These are phyloP conservation scores for Olyra latifolia DNA, from an alignment of 176 grass and related monocot genomes.

Conservation along the genomic window DNA sequence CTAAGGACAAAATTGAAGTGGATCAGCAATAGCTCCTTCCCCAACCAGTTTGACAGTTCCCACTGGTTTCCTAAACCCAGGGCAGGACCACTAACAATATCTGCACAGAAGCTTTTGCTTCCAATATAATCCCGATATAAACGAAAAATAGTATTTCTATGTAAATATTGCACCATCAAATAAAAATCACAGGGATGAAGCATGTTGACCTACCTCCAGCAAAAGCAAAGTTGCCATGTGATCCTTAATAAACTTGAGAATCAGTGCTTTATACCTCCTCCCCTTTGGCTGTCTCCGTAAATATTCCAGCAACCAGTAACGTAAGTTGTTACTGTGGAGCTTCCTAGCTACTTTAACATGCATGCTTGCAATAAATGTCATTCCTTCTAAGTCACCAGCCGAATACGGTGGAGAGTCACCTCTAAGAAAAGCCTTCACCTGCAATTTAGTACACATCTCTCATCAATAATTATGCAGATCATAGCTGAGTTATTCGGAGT, in stretches of 20 bases:
- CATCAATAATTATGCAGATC: not conserved
- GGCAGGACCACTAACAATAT: constrained; percentile 8
- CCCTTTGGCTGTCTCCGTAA: constrained; percentile 76
- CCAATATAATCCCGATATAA: not conserved
- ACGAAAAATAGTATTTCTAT: not conserved
- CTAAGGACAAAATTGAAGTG: not conserved
- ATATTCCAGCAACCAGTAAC: constrained; percentile 93
- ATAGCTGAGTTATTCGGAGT: constrained; percentile 3
- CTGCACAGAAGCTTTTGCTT: not conserved
- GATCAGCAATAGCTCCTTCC: not conserved
- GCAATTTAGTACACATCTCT: constrained; percentile 19
- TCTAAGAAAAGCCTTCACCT: constrained; percentile 95
- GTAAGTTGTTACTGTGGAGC: constrained; percentile 67
- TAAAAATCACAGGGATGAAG: not conserved
- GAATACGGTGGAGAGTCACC: constrained; percentile 75
- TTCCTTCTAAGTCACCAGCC: constrained; percentile 76
- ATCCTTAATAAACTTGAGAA: constrained; percentile 83
- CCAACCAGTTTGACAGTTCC: not conserved
- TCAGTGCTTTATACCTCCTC: constrained; percentile 62
- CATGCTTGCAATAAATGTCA: constrained; percentile 74
- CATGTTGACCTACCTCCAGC: constrained; percentile 61
- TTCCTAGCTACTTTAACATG: constrained; percentile 80
- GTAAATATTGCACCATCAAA: constrained; percentile 17
- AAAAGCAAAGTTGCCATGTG: constrained; percentile 71
- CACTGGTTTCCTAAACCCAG: not conserved